phyloP scores from a whole-genome alignment of 345 rosid genomes.

The Salix koriyanagi region DNA sequence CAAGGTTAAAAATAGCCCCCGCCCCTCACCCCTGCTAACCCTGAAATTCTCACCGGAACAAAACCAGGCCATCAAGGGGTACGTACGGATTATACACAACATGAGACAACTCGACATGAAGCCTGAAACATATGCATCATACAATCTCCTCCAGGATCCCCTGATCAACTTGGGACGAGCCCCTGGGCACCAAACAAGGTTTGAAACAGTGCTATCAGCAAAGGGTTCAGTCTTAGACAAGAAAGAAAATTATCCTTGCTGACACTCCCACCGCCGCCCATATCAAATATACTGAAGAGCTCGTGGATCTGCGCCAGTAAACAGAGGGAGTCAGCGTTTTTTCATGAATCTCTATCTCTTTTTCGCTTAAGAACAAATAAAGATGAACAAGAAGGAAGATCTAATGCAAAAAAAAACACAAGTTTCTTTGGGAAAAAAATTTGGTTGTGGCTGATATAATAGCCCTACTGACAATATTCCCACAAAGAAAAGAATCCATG shows the following conservation, averaged over 20 bases:
- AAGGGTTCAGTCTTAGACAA: conserved; percentile 64
- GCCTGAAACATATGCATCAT: conserved; percentile 14
- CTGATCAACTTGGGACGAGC: conserved; percentile 19
- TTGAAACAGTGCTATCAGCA: conserved; percentile 64
- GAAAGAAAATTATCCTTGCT: conserved; percentile 50
- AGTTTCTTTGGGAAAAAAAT: neutral
- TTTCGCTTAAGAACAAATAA: neutral
- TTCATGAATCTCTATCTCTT: neutral
- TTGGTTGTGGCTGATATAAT: neutral
- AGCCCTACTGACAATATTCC: neutral
- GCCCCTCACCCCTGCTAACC: conserved; percentile 9
- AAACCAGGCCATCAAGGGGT: conserved; percentile 6
- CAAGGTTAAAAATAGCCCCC: conserved; percentile 3
- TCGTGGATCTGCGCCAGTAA: conserved; percentile 44
- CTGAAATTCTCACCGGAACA: neutral
- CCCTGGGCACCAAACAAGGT: conserved; percentile 25
- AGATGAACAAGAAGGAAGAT: neutral
- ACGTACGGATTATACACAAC: neutral
- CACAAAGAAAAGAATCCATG: neutral
- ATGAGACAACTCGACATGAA: neutral
- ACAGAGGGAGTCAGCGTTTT: neutral
- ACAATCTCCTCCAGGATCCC: conserved; percentile 34
- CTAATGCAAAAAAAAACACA: neutral
- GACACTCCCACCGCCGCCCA: conserved; percentile 48
- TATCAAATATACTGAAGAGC: conserved; percentile 51